Evolutionary conservation across 2,329 filamentous ascomycete species (phyloP).

Genomic region (Chaetomium sp.): DNA sequence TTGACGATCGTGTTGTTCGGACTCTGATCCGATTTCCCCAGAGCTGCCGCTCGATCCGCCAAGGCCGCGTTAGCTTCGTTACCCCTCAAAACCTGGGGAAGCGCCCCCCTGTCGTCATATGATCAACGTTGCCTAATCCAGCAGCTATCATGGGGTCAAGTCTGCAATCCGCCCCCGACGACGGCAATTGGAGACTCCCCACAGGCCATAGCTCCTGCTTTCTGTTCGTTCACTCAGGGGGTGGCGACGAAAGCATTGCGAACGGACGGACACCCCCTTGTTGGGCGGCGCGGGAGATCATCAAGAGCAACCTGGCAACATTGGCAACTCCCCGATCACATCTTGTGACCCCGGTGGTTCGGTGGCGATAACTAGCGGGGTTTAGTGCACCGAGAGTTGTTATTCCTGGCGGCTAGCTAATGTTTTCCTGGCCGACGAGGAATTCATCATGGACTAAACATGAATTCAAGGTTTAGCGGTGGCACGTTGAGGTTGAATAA

Average conservation of each 20-base stretch:
- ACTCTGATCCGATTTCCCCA: neutral
- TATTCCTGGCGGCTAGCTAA: neutral
- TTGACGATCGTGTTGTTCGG: neutral
- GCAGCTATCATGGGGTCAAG: neutral
- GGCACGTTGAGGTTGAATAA: neutral
- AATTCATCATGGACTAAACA: neutral
- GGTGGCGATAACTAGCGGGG: neutral
- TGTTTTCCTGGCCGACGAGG: neutral
- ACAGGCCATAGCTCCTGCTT: neutral
- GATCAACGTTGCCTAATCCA: conserved; percentile 15
- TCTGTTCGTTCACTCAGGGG: conserved; percentile 1
- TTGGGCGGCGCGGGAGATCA: neutral
- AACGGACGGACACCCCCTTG: neutral
- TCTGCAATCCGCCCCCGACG: neutral
- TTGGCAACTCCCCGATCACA: neutral
- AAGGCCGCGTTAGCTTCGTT: conserved; percentile 19
- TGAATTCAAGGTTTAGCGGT: neutral
- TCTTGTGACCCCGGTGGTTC: neutral
- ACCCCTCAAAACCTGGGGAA: conserved; percentile 23
- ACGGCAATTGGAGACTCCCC: neutral
- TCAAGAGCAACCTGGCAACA: neutral
- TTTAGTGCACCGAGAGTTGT: neutral
- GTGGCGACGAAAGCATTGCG: neutral
- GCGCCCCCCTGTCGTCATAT: conserved; percentile 14
- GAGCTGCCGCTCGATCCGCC: conserved; percentile 14